These are phyloP conservation scores for Pulveroboletus sp. DNA, from an alignment of 768 basidiomycete species.

Conservation along the genomic window DNA sequence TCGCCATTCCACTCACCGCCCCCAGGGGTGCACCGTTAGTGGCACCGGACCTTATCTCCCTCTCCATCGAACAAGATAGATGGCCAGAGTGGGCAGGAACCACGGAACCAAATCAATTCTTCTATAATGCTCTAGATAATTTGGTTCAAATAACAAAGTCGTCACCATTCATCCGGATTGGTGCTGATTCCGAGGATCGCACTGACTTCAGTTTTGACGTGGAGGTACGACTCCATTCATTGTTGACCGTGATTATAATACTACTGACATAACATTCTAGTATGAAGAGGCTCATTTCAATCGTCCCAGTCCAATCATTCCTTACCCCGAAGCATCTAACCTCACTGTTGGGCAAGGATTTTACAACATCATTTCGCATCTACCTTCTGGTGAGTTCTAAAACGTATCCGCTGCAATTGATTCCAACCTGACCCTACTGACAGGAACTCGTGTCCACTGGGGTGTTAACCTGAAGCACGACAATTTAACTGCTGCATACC, in stretches of 20 bases:
- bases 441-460: slow-evolving; percentile 64
- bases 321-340: slow-evolving; percentile 65
- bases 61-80: slow-evolving; percentile 66
- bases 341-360: slow-evolving; percentile 57
- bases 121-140: slow-evolving; percentile 59
- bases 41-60: slow-evolving; percentile 50
- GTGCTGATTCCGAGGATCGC: slow-evolving; percentile 56
- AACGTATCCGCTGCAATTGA: background rate
- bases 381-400: slow-evolving; percentile 44
- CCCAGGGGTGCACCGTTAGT: slow-evolving; percentile 38
- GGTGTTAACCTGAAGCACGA: slow-evolving; percentile 59
- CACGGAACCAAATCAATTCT: slow-evolving; percentile 50
- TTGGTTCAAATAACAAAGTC: slow-evolving; percentile 48
- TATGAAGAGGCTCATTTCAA: slow-evolving; percentile 51
- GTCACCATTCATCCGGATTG: slow-evolving; percentile 58
- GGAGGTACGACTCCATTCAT: slow-evolving; percentile 33
- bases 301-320: slow-evolving; percentile 42
- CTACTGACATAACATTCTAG: slow-evolving; percentile 24
- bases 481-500: slow-evolving; percentile 48
- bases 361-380: slow-evolving; percentile 50
- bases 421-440: background rate
- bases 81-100: slow-evolving; percentile 69
- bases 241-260: background rate
- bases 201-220: slow-evolving; percentile 52
- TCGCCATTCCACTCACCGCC: slow-evolving; percentile 36